Conservation (phyloP, 345 rosid genomes). For the Cardiospermum halicacabum region DNA sequence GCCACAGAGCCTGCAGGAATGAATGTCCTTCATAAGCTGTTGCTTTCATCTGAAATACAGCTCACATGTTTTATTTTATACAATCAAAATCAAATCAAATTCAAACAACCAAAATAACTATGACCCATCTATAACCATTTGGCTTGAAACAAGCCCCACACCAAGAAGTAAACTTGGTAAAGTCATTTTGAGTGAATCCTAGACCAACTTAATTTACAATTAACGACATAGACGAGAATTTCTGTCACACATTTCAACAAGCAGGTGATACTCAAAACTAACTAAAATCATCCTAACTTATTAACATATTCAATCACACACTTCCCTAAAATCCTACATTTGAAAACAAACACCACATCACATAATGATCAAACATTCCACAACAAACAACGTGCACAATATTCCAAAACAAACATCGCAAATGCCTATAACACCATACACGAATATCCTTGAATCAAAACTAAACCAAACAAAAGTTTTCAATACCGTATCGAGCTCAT, state of each 20-base stretch:
- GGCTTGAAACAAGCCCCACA: background rate
- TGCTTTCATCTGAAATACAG: background rate
- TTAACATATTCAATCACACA: background rate
- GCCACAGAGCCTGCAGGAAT: background rate
- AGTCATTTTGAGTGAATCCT: background rate
- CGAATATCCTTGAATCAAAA: background rate
- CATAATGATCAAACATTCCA: background rate
- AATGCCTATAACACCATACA: background rate
- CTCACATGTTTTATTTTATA: background rate
- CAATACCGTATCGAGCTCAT: conserved; percentile 32
- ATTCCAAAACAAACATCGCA: background rate
- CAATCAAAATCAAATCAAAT: background rate
- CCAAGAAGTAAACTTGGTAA: background rate
- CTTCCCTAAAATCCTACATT: background rate
- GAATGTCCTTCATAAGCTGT: background rate
- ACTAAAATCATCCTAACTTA: background rate
- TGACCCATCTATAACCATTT: background rate
- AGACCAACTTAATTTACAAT: background rate
- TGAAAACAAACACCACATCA: conserved; percentile 1
- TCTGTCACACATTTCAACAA: conserved; percentile 18
- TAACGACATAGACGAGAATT: background rate
- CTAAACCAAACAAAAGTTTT: background rate
- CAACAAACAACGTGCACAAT: background rate
- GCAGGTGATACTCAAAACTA: conserved; percentile 9
- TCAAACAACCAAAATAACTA: background rate